A percentile compares a stretch with the other conserved stretches of the same genome.
phyloP scores from a whole-genome alignment of 306 rosid genomes.

The Fragaria nilgerrensis region DNA sequence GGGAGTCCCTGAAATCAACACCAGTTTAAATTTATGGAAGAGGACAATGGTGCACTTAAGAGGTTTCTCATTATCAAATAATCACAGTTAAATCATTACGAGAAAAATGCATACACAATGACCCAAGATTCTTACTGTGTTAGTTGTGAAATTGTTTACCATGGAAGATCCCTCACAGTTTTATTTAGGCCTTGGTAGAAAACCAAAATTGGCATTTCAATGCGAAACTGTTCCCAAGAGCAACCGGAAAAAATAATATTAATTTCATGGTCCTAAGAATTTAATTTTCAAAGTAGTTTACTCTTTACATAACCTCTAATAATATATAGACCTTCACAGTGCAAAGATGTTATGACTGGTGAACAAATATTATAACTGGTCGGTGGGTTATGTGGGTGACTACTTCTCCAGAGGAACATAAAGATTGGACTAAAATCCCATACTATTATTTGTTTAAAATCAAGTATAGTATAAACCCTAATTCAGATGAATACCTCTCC shows the following conservation, averaged over 20 bases:
- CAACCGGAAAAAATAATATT: no score
- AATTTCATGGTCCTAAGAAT: not conserved
- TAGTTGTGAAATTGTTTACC: not conserved
- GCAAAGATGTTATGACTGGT: not conserved
- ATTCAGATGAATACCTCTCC: not conserved
- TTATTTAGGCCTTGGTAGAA: not conserved
- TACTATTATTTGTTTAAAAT: not conserved
- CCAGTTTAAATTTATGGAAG: not conserved
- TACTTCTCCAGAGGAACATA: not conserved
- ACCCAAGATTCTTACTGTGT: not conserved
- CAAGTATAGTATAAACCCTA: not conserved
- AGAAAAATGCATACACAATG: not conserved
- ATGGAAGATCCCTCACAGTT: not conserved
- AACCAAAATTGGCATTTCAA: not conserved
- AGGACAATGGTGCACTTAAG: not conserved
- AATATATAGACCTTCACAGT: not conserved
- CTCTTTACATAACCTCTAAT: not conserved
- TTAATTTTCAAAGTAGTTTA: not conserved
- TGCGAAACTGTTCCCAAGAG: not conserved
- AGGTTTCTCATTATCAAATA: not conserved
- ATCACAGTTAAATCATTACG: not conserved
- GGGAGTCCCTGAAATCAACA: conserved; percentile 61
- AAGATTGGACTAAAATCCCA: not conserved
- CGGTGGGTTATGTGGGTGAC: not conserved
- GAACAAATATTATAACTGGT: not conserved